phyloP scores from a whole-genome alignment of 176 grass and related monocot genomes.

The Aegilops sharonensis region DNA sequence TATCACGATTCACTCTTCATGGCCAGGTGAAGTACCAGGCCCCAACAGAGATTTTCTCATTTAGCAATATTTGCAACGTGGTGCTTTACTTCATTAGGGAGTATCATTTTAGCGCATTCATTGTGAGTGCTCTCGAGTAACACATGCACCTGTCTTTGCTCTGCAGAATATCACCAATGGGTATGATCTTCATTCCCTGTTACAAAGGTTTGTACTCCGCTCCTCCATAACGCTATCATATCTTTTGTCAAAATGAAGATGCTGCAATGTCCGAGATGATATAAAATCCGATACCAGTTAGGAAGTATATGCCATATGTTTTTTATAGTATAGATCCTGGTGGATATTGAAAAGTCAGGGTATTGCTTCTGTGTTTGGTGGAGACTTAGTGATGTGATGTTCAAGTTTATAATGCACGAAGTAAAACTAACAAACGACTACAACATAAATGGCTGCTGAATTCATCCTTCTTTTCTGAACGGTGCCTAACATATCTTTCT shows the following conservation, averaged over 20 bases:
- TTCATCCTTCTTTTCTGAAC: neutral
- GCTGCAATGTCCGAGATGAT: neutral
- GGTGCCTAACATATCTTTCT: neutral
- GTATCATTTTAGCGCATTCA: neutral
- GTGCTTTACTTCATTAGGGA: neutral
- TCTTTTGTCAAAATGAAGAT: neutral
- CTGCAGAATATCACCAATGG: slow-evolving; percentile 91
- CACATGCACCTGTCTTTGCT: neutral
- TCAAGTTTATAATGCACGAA: neutral
- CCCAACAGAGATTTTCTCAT: neutral
- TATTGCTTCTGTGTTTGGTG: neutral
- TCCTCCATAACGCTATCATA: neutral
- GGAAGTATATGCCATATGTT: neutral
- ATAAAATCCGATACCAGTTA: neutral
- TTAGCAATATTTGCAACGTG: neutral
- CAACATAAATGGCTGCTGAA: slow-evolving; percentile 2
- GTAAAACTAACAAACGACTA: neutral
- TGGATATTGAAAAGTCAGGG: neutral
- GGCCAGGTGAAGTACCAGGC: slow-evolving; percentile 57
- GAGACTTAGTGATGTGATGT: neutral
- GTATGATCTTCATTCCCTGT: slow-evolving; percentile 98
- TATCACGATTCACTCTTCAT: slow-evolving; percentile 99
- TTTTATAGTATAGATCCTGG: neutral
- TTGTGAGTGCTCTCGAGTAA: neutral
- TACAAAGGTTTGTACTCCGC: slow-evolving; percentile 78